phyloP scores from a whole-genome alignment of 2,329 filamentous ascomycete species.

The Magnaporthiopsis rhizophila region DNA sequence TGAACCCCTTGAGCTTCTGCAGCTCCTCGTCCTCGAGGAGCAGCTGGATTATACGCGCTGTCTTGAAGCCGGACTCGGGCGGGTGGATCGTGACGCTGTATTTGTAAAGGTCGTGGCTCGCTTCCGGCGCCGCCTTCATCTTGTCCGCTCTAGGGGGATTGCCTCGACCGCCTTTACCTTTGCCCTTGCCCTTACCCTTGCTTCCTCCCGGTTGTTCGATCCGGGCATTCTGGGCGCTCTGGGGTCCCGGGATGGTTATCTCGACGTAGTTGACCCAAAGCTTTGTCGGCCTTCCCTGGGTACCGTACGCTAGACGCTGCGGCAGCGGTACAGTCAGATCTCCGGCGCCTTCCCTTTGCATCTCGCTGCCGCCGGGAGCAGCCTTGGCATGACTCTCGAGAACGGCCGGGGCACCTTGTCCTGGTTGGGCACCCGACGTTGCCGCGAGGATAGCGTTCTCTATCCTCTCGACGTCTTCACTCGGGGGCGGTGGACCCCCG shows the following conservation, averaged over 20 bases:
- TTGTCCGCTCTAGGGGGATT: too few species aligned
- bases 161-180: slow-evolving; percentile 2
- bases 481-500: too few species aligned
- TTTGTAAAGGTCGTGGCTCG: slow-evolving; percentile 11
- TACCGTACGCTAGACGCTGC: slow-evolving; percentile 17
- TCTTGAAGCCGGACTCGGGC: slow-evolving; percentile 13
- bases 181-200: not conserved
- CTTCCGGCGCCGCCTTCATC: too few species aligned
- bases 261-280: slow-evolving; percentile 21
- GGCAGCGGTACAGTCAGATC: not conserved
- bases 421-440: too few species aligned
- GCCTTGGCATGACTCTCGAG: too few species aligned
- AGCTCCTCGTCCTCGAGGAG: slow-evolving; percentile 19
- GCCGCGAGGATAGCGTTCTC: too few species aligned
- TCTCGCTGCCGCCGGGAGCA: too few species aligned
- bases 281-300: slow-evolving; percentile 10
- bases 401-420: too few species aligned
- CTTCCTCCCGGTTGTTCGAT: too few species aligned
- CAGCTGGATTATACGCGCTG: slow-evolving; percentile 15
- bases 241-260: slow-evolving; percentile 8
- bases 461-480: too few species aligned
- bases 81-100: slow-evolving; percentile 16
- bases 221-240: too few species aligned
- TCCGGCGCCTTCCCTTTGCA: too few species aligned
- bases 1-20: slow-evolving; percentile 7